A percentile compares a stretch with the other conserved stretches of the same genome.
phyloP scores from a whole-genome alignment of 805 yeast species.

The Zygotorulaspora danielsina region DNA sequence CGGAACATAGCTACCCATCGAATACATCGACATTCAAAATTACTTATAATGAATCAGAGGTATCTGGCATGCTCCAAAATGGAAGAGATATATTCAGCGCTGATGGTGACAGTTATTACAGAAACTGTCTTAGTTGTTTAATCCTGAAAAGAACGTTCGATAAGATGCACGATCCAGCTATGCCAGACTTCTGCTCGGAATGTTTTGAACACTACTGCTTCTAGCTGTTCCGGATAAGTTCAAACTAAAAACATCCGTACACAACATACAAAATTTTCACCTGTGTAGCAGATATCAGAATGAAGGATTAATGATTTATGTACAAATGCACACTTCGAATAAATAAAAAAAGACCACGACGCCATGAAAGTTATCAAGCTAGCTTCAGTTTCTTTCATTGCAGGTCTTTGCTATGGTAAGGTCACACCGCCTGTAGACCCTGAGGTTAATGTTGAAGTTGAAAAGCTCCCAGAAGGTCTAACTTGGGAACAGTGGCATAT shows the following conservation, averaged over 20 bases:
- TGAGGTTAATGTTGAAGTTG: conserved; percentile 33
- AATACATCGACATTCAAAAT: conserved; percentile 59
- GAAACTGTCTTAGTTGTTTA: conserved; percentile 55
- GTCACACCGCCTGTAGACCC: conserved; percentile 14
- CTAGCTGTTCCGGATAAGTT: conserved; percentile 23
- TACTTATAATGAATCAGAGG: conserved; percentile 45
- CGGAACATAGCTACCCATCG: conserved; percentile 40
- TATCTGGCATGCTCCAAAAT: conserved; percentile 44
- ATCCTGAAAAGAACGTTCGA: conserved; percentile 51
- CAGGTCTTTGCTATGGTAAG: conserved; percentile 7
- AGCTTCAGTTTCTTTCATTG: conserved; percentile 2
- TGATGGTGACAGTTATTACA: conserved; percentile 38
- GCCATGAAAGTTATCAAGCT: not conserved
- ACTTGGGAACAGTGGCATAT: conserved; percentile 88
- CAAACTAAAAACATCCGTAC: conserved; percentile 4
- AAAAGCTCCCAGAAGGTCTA: conserved; percentile 48
- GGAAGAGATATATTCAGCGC: conserved; percentile 50
- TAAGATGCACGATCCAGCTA: conserved; percentile 12
- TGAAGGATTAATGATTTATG: too few species aligned
- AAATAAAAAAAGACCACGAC: too few species aligned
- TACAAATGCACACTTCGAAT: too few species aligned
- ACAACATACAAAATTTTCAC: not conserved
- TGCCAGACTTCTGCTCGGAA: conserved; percentile 35
- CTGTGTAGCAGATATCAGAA: not conserved
- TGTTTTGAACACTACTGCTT: conserved; percentile 43